Evolutionary conservation across 2,329 filamentous ascomycete genomes (phyloP), one percentile per base, ranked within the genome.

Genomic region (Epicoccum nigrum): DNA sequence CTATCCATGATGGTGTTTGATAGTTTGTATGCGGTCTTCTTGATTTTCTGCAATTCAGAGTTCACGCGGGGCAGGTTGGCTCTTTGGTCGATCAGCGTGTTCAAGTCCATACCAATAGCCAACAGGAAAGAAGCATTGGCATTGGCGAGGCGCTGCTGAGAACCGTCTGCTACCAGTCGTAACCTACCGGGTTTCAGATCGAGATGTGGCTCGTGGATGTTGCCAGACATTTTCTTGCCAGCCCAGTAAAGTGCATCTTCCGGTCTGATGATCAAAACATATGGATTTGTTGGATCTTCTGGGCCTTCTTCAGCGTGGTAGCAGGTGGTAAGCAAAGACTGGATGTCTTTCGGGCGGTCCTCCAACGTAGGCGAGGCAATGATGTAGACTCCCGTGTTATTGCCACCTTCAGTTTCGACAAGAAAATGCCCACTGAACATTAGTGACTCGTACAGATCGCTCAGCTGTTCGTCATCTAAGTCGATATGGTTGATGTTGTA

Each of bases 1-100:
- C 92, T 97, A 73, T 97, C 93, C 91, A 99, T 97, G 74, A 99
- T 97, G 6, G 92, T 91, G 75, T 97, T 97, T 43, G 92, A 96
- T 34, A 99, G 81, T 74, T 96, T 96, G 79, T 95, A 97, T 3
- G 93, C 91, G 2, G 95, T 95, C 71, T 92, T 92, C 65, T 95
- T 92, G 64, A 97, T 96, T 71, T 96, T 95, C 64, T 91, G 93
- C 58, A 99, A 78, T 70, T 95, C 89, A 42, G 87, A 79, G 68
- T 97, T 95, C 61, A 99, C 94, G 62, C 95, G 90, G 57, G 90
- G 89, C 31, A 99, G 82, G 69, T 97, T 97, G 16, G 94, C 95
- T 60, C 94, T 84, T 66, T 96, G 90, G 71, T 97, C 94, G 46
- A 96, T 88, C 8, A 96, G 82, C 45, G 96, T 87, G 65, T 95